Percentiles rank a stretch among this genome's conserved stretches.
Evolutionary conservation across 2,329 filamentous ascomycete species (phyloP).

Genomic region (Xylaria sp.): DNA sequence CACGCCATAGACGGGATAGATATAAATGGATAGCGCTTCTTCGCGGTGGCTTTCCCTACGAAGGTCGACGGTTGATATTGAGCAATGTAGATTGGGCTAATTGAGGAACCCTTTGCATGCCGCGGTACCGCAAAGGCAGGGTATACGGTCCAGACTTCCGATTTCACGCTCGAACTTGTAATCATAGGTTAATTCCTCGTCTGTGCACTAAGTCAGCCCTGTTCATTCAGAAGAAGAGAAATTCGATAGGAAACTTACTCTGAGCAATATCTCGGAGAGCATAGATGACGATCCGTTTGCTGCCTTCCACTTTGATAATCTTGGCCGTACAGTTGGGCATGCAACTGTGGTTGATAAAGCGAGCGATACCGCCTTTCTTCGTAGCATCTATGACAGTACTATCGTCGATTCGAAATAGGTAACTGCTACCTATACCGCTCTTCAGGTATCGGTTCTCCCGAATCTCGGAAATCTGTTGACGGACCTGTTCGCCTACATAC

Average conservation of each 20-base stretch:
- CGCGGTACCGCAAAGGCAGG: conserved; percentile 94
- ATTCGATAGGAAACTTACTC: conserved; percentile 72
- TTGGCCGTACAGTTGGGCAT: conserved; percentile 99
- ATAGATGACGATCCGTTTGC: conserved; percentile 98
- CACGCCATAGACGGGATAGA: neutral
- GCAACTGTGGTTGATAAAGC: conserved; percentile 99
- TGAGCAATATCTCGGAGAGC: conserved; percentile 92
- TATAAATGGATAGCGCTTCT: conserved; percentile 4
- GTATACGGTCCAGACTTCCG: conserved; percentile 92
- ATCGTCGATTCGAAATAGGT: conserved; percentile 97
- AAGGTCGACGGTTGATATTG: conserved; percentile 9
- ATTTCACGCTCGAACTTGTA: conserved; percentile 99
- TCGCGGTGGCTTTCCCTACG: neutral
- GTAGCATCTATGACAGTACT: conserved; percentile 98
- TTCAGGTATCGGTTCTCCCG: conserved; percentile 92
- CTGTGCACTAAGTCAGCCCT: conserved; percentile 61
- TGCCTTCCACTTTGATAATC: conserved; percentile 98
- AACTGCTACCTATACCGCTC: conserved; percentile 96
- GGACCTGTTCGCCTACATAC: conserved; percentile 97
- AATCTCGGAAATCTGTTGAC: conserved; percentile 97
- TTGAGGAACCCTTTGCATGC: conserved; percentile 99
- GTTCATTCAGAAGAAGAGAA: conserved; percentile 6
- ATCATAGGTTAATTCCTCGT: conserved; percentile 99
- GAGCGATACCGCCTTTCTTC: conserved; percentile 96
- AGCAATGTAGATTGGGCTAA: conserved; percentile 61